A percentile compares a stretch with the other conserved stretches of the same genome.
Evolutionary conservation across 108 stramenopile species (phyloP).

Genomic region (Cyclotella choctawhatcheeana): DNA sequence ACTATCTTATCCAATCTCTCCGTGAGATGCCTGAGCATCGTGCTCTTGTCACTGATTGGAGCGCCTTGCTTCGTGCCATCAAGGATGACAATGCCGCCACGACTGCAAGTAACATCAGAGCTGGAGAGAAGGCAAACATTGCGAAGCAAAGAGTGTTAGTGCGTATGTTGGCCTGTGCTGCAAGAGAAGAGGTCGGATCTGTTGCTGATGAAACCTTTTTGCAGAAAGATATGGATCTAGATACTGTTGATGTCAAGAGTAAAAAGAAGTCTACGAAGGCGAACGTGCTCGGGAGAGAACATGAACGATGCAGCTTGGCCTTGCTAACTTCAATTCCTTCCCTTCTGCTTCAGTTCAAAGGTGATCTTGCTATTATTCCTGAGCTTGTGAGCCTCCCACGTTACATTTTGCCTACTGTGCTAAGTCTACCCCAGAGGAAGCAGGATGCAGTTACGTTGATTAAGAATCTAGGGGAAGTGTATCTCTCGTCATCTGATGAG

Average conservation of each 20-base stretch:
- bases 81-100: slow-evolving; percentile 59
- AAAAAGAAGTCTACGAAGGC: slow-evolving; percentile 6
- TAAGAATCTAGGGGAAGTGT: slow-evolving; percentile 69
- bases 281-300: slow-evolving; percentile 30
- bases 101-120: slow-evolving; percentile 31
- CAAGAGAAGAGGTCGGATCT: slow-evolving; percentile 62
- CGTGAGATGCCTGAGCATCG: slow-evolving; percentile 73
- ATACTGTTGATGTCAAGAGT: slow-evolving; percentile 29
- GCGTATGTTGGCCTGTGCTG: slow-evolving; percentile 71
- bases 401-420: slow-evolving; percentile 70
- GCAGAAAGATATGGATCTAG: slow-evolving; percentile 34
- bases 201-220: slow-evolving; percentile 50
- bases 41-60: slow-evolving; percentile 69
- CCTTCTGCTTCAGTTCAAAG: slow-evolving; percentile 76
- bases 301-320: slow-evolving; percentile 69
- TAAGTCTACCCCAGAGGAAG: slow-evolving; percentile 75
- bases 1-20: slow-evolving; percentile 78
- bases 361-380: slow-evolving; percentile 67
- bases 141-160: slow-evolving; percentile 81
- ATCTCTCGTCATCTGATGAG: slow-evolving; percentile 69
- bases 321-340: slow-evolving; percentile 73
- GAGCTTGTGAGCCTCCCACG: slow-evolving; percentile 72
- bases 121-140: slow-evolving; percentile 55
- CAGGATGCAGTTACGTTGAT: slow-evolving; percentile 67
- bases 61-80: slow-evolving; percentile 79